phyloP scores from a whole-genome alignment of 192 early-diverging fungal species.

The Pilaira anomala region DNA sequence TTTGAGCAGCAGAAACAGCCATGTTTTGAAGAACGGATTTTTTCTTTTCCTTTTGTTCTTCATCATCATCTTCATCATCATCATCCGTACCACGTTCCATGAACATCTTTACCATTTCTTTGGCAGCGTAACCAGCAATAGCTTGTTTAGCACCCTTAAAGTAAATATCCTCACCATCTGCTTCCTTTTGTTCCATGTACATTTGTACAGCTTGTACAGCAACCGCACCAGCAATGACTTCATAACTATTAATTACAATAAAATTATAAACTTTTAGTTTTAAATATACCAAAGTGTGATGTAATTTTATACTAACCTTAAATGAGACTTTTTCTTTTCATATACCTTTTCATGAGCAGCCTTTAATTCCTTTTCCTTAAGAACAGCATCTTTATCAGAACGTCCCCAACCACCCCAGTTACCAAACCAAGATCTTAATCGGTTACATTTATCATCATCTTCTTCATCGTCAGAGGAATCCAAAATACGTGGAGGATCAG shows the following conservation, averaged over 20 bases:
- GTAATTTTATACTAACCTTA: conserved; percentile 7
- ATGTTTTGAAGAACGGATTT: conserved; percentile 21
- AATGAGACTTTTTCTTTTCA: conserved; percentile 14
- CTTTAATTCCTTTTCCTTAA: conserved; percentile 12
- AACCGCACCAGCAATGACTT: conserved; percentile 48
- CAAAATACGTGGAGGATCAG: conserved; percentile 7
- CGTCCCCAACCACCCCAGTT: conserved; percentile 16
- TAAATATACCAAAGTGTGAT: neutral
- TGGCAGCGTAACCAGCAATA: conserved; percentile 17
- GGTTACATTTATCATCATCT: conserved; percentile 16
- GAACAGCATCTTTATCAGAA: neutral
- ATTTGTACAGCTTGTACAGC: conserved; percentile 52
- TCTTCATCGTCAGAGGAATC: conserved; percentile 19
- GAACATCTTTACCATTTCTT: conserved; percentile 31
- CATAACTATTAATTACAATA: conserved; percentile 24
- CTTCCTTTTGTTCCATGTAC: conserved; percentile 37
- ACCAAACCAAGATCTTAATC: conserved; percentile 24
- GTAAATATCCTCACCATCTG: conserved; percentile 12
- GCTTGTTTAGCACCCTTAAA: conserved; percentile 19
- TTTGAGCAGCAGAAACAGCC: conserved; percentile 29
- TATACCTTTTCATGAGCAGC: conserved; percentile 20
- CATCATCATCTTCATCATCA: conserved; percentile 27
- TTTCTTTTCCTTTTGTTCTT: conserved; percentile 24
- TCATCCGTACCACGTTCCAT: conserved; percentile 29
- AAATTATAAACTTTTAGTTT: neutral